Evolutionary conservation across 768 basidiomycete species (phyloP).

Genomic region (Lentinula guzmanii): DNA sequence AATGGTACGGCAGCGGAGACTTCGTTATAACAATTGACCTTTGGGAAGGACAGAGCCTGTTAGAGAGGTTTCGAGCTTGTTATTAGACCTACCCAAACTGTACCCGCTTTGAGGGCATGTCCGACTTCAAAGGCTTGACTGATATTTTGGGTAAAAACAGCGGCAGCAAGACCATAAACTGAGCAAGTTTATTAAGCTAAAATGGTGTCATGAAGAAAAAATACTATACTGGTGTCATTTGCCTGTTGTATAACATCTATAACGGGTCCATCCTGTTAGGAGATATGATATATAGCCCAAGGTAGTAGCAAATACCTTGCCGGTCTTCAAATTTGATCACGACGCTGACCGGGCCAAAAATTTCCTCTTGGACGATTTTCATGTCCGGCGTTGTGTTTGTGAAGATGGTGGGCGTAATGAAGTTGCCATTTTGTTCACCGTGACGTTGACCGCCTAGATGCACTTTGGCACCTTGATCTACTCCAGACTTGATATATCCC

Average conservation of each 20-base stretch:
- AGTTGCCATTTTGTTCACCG: conserved; percentile 49
- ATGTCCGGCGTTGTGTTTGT: conserved; percentile 54
- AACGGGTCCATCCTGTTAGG: not conserved
- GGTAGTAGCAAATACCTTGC: conserved; percentile 21
- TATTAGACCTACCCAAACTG: conserved; percentile 39
- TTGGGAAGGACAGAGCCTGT: not conserved
- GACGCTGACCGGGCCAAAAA: conserved; percentile 72
- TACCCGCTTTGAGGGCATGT: conserved; percentile 62
- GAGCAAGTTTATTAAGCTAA: conserved; percentile 33
- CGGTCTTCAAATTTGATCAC: conserved; percentile 61
- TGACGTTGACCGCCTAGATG: conserved; percentile 53
- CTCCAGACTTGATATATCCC: conserved; percentile 66
- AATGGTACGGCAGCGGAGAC: conserved; percentile 52
- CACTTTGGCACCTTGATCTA: conserved; percentile 57
- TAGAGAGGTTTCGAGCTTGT: not conserved
- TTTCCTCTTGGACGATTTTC: conserved; percentile 65
- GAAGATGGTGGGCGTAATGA: conserved; percentile 65
- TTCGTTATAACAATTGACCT: conserved; percentile 35
- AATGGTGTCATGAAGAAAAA: not conserved
- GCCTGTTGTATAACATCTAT: conserved; percentile 50
- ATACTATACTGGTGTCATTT: conserved; percentile 30
- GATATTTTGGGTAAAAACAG: conserved; percentile 69
- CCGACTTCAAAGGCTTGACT: conserved; percentile 59
- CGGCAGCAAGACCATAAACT: conserved; percentile 71
- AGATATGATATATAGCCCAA: not conserved